These are phyloP conservation scores for Alternaria conjuncta DNA, from an alignment of 2,329 filamentous ascomycete species.

Conservation along the genomic window DNA sequence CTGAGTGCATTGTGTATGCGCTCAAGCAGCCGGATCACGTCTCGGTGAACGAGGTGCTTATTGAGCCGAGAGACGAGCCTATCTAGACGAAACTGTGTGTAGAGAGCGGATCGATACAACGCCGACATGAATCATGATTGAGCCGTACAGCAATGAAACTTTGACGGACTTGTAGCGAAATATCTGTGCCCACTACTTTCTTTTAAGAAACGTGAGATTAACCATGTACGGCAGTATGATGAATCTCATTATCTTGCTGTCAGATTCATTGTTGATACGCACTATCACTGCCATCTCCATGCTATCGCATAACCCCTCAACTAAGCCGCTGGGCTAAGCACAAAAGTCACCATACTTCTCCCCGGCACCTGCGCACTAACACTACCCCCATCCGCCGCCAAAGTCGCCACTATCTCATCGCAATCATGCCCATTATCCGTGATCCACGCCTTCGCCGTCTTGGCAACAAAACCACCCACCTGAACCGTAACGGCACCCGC, in stretches of 20 bases:
- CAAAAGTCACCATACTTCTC: slow-evolving; percentile 38
- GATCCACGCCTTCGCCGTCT: slow-evolving; percentile 43
- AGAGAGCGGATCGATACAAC: background rate
- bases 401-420: slow-evolving; percentile 13
- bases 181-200: background rate
- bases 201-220: background rate
- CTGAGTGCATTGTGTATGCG: slow-evolving; percentile 74
- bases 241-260: fast-evolving
- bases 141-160: background rate
- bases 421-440: slow-evolving; percentile 47
- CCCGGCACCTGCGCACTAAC: slow-evolving; percentile 30
- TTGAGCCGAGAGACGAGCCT: slow-evolving; percentile 55
- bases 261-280: no score
- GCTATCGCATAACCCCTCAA: background rate
- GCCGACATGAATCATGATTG: background rate
- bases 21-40: slow-evolving; percentile 77
- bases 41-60: slow-evolving; percentile 79
- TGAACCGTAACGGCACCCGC: slow-evolving; percentile 28
- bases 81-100: slow-evolving; percentile 19
- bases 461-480: slow-evolving; percentile 33
- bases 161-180: background rate
- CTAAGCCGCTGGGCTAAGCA: slow-evolving; percentile 17
- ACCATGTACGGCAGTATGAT: background rate
- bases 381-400: slow-evolving; percentile 27
- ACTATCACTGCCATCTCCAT: background rate